Conservation (phyloP, 495 filamentous ascomycete species). For the Paragyromitra xinjiangensis region DNA sequence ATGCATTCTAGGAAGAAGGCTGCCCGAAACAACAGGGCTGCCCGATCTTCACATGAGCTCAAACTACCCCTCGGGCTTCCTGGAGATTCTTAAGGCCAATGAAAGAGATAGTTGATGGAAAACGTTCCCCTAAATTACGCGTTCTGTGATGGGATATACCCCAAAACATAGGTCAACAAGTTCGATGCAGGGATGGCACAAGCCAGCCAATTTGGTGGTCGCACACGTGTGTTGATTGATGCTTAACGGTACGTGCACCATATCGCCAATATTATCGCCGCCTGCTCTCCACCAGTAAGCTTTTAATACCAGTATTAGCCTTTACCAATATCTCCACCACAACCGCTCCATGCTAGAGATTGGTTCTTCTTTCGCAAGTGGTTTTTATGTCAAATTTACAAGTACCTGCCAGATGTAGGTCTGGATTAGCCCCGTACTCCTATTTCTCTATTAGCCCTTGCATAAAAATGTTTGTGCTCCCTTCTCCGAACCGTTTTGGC, state of each 20-base stretch:
- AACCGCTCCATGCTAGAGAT: neutral
- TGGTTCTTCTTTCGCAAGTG: neutral
- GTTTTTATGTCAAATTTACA: neutral
- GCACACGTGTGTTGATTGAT: neutral
- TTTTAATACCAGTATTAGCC: neutral
- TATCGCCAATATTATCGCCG: neutral
- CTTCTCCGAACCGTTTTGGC: slow-evolving; percentile 18
- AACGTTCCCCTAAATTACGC: neutral
- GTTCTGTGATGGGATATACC: slow-evolving; percentile 4
- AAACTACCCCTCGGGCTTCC: neutral
- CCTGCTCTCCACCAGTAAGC: neutral
- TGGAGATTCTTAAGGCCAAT: neutral
- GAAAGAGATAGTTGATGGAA: neutral
- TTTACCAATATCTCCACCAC: neutral
- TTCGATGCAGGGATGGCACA: neutral
- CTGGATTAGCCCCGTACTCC: neutral
- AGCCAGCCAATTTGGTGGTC: neutral
- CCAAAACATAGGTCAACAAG: neutral
- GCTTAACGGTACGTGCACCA: neutral
- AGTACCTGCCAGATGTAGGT: slow-evolving; percentile 22
- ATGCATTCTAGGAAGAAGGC: neutral
- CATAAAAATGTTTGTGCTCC: slow-evolving; percentile 18
- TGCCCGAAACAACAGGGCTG: neutral
- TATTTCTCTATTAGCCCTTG: slow-evolving; percentile 12
- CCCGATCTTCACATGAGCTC: neutral